Conservation (phyloP, 345 rosid species). For the Triadica sebifera region DNA sequence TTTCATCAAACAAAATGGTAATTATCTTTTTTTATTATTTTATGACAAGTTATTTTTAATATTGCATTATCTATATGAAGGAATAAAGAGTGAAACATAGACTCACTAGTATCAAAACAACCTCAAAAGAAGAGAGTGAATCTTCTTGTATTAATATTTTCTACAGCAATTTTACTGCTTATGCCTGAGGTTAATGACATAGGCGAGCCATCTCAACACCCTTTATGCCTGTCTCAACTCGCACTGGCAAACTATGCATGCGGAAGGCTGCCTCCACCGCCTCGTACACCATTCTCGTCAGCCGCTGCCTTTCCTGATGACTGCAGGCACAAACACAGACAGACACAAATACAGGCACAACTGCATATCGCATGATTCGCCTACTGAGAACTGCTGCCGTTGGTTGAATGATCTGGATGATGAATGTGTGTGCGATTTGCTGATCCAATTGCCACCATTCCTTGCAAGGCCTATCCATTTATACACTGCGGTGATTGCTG, state of each 20-base stretch:
- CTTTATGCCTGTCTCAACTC: constrained; percentile 26
- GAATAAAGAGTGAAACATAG: neutral
- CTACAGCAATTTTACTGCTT: neutral
- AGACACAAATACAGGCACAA: constrained; percentile 13
- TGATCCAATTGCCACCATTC: constrained; percentile 69
- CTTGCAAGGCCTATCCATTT: constrained; percentile 62
- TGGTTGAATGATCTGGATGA: constrained; percentile 69
- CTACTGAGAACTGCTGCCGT: constrained; percentile 55
- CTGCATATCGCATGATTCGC: constrained; percentile 13
- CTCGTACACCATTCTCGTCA: neutral
- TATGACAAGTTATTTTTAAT: too few relatives aligned
- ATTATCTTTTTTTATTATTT: too few relatives aligned
- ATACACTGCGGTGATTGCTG: constrained; percentile 52
- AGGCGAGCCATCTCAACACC: constrained; percentile 6
- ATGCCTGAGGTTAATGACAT: neutral
- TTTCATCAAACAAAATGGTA: too few relatives aligned
- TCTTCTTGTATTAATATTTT: neutral
- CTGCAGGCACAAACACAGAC: constrained; percentile 24
- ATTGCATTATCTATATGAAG: too few relatives aligned
- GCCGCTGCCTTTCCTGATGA: neutral
- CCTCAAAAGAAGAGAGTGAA: constrained; percentile 13
- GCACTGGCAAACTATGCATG: constrained; percentile 31
- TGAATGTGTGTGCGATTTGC: constrained; percentile 74
- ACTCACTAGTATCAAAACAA: neutral
- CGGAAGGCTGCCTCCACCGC: constrained; percentile 3